Evolutionary conservation across 495 filamentous ascomycete genomes (phyloP).

Genomic region (Oidiodendron maius): DNA sequence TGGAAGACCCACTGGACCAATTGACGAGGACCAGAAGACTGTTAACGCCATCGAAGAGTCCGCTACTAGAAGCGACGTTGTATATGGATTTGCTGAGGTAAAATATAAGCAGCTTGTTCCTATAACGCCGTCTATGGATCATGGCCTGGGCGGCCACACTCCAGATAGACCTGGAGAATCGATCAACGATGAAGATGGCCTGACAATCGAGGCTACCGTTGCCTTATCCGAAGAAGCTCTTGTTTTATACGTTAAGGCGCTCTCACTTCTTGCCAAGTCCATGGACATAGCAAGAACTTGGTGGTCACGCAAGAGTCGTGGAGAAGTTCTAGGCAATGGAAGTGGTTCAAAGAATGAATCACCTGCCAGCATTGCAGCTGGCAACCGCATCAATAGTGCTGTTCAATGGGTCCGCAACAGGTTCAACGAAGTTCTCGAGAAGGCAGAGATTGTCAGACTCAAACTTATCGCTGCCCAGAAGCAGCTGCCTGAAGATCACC

Average conservation of each 20-base stretch:
- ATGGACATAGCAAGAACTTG: conserved; percentile 94
- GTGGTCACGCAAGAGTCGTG: conserved; percentile 75
- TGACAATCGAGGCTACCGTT: conserved; percentile 82
- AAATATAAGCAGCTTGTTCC: conserved; percentile 96
- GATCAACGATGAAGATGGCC: conserved; percentile 55
- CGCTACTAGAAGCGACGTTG: conserved; percentile 87
- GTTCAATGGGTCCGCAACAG: conserved; percentile 92
- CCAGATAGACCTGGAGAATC: conserved; percentile 37
- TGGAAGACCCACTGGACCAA: conserved; percentile 48
- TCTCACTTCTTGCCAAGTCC: conserved; percentile 82
- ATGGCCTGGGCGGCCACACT: conserved; percentile 59
- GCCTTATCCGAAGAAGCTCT: conserved; percentile 89
- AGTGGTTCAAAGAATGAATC: conserved; percentile 36
- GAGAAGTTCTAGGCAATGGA: conserved; percentile 50
- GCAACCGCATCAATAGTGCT: conserved; percentile 77
- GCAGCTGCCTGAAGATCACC: conserved; percentile 76
- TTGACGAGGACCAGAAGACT: conserved; percentile 76
- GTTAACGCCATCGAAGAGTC: conserved; percentile 82
- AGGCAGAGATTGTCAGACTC: conserved; percentile 83
- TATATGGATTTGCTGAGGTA: conserved; percentile 95
- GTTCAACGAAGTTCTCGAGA: conserved; percentile 95
- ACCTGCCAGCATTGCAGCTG: conserved; percentile 46
- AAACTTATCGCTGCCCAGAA: conserved; percentile 85
- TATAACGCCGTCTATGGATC: conserved; percentile 68
- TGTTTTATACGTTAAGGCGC: conserved; percentile 91